Conservation (phyloP, 2,329 filamentous ascomycete species). For the Xylaria sp. region DNA sequence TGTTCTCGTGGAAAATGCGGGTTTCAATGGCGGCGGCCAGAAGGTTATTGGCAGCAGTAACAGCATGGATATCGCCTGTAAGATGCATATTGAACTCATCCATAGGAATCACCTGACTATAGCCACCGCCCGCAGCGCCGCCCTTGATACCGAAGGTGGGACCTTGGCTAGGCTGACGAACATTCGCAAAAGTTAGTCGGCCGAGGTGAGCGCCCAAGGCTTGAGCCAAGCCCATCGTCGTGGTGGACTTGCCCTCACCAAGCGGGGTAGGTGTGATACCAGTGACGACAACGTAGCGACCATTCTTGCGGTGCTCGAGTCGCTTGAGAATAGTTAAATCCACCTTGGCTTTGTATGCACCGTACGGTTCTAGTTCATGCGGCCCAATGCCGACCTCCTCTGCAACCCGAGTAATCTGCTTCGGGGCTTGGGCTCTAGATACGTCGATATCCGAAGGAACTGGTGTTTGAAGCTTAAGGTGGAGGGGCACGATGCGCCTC, state of each 20-base stretch:
- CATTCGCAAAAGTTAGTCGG: conserved; percentile 92
- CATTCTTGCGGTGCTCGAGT: conserved; percentile 86
- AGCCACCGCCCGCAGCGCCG: conserved; percentile 94
- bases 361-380: conserved; percentile 94
- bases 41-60: conserved; percentile 96
- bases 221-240: conserved; percentile 94
- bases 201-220: conserved; percentile 89
- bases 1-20: conserved; percentile 97
- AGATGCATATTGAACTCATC: conserved; percentile 99
- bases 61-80: conserved; percentile 97
- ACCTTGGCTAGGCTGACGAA: conserved; percentile 94
- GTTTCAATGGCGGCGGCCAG: conserved; percentile 97
- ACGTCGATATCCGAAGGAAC: conserved; percentile 97
- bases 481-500: conserved; percentile 82
- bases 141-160: conserved; percentile 99
- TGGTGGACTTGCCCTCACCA: conserved; percentile 98
- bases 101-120: conserved; percentile 99
- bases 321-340: conserved; percentile 84
- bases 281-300: conserved; percentile 90
- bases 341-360: conserved; percentile 95
- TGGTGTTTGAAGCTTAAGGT: conserved; percentile 78
- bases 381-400: conserved; percentile 85
- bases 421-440: conserved; percentile 89
- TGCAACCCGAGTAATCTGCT: conserved; percentile 86
- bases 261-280: conserved; percentile 97